Percentiles rank a stretch among this genome's conserved stretches.
phyloP scores from a whole-genome alignment of 2,329 filamentous ascomycete genomes.

The Trichoderma pleuroti region DNA sequence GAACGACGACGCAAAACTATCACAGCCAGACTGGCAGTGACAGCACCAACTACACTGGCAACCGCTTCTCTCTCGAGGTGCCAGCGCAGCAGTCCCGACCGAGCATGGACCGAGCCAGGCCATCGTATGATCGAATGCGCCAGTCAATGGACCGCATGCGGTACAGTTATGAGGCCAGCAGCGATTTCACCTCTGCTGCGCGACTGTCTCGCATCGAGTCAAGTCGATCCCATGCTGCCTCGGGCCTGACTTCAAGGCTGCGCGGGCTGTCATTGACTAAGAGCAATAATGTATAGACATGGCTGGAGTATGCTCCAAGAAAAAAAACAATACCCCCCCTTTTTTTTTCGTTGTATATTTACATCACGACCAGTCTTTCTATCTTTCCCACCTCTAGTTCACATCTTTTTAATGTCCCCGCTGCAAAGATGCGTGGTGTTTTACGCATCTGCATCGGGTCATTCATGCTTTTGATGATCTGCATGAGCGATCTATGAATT shows the following conservation, averaged over 20 bases:
- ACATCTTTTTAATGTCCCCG: background rate
- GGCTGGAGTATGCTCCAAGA: constrained; percentile 11
- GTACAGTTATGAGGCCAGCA: constrained; percentile 80
- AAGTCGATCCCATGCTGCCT: constrained; percentile 46
- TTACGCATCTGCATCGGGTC: constrained; percentile 27
- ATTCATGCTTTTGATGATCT: constrained; percentile 43
- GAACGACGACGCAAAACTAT: constrained; percentile 68
- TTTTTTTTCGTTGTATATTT: constrained; percentile 30
- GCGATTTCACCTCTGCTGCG: constrained; percentile 87
- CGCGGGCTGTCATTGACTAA: constrained; percentile 43
- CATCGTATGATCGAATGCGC: constrained; percentile 84
- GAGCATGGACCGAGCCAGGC: constrained; percentile 66
- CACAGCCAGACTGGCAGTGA: constrained; percentile 90
- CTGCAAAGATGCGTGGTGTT: constrained; percentile 28
- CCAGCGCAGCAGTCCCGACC: constrained; percentile 39
- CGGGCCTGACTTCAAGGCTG: constrained; percentile 37
- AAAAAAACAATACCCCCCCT: background rate
- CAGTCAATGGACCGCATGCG: constrained; percentile 83
- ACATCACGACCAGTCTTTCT: constrained; percentile 22
- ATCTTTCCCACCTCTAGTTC: background rate
- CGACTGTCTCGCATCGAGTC: constrained; percentile 82
- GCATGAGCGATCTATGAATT: constrained; percentile 49
- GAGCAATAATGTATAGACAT: constrained; percentile 36
- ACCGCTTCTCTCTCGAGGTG: constrained; percentile 51
- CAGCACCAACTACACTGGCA: constrained; percentile 81